Evolutionary conservation across 768 basidiomycete genomes (phyloP), one percentile per base, ranked within the genome.

Genomic region (Tricholoma sp.): DNA sequence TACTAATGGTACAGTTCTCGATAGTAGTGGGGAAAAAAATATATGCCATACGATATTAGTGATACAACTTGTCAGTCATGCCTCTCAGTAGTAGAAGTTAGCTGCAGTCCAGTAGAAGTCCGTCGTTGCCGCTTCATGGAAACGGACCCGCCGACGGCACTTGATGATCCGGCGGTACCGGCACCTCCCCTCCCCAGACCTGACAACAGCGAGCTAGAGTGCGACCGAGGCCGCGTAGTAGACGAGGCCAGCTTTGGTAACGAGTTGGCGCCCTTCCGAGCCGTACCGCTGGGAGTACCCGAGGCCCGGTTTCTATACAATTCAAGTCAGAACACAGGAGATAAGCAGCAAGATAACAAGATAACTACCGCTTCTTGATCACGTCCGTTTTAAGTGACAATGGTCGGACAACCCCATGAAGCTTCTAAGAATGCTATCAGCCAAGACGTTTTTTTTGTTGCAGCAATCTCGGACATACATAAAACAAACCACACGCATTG

Each of bases 301-400:
- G 89, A 89, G 36, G 90, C 88, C 42, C 90, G 86, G 69, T 92
- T 92, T 66, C 90, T 92, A 65, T 29, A 55, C 13, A 33, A 31
- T 10, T 44, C 57, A 24, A 63, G 36, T 41, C n/a, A 31, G 4
- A 4, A 15, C 24, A 24, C 1, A 4, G 56, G 58, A 48, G 57
- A 29, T 53, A 45, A 45, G 61, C 29, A 56, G 24, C 20, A 57
- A 44, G 33, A 32, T 48, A 32, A 33, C 53, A 32, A 17, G 24
- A 15, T 52, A 57, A 74, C 20, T 63, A 91, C 91, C 91, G 79
- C 77, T 97, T 98, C 85, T 98, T 97, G 73, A 96, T 97, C 47
- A 95, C 89, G 68, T 98, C 93, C 42, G 95, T 98, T 80, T 97
- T 97, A 59, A 98, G 80, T 37, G 94, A 95, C 60, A 96, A 76